Conservation (phyloP, 1,284 basidiomycete species). For the Pseudozyma thailandica region DNA sequence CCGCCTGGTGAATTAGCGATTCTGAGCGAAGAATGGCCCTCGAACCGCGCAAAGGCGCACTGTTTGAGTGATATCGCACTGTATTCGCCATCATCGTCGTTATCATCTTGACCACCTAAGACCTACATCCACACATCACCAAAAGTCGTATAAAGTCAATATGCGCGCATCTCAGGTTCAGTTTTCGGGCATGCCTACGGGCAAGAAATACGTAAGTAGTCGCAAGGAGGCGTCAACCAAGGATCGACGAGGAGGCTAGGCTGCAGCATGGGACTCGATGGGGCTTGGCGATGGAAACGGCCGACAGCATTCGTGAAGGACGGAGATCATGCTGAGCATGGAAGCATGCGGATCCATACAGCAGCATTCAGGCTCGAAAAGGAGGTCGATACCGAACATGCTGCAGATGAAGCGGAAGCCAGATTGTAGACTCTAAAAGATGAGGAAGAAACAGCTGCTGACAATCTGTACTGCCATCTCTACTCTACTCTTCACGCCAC, state of each 20-base stretch:
- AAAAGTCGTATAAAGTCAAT: slow-evolving; percentile 2
- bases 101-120: slow-evolving; percentile 4
- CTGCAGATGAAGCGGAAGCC: too few species aligned
- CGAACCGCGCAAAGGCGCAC: slow-evolving; percentile 3
- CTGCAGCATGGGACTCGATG: too few species aligned
- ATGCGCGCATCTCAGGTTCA: slow-evolving; percentile 53
- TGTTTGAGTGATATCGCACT: neutral
- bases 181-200: slow-evolving; percentile 62
- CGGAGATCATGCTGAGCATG: too few species aligned
- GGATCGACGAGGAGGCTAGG: neutral
- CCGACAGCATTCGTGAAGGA: too few species aligned
- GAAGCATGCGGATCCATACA: too few species aligned
- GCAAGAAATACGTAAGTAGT: slow-evolving; percentile 60
- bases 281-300: too few species aligned
- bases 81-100: slow-evolving; percentile 7
- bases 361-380: too few species aligned
- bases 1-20: slow-evolving; percentile 1
- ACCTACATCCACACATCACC: neutral
- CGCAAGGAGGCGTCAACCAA: neutral
- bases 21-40: slow-evolving; percentile 18
- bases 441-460: neutral
- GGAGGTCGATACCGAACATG: neutral
- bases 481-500: neutral
- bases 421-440: too few species aligned
- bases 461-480: neutral